Evolutionary conservation across 352 stramenopile genomes (phyloP), one percentile per base, ranked within the genome.

Genomic region (Chrysophaeum taylorii): DNA sequence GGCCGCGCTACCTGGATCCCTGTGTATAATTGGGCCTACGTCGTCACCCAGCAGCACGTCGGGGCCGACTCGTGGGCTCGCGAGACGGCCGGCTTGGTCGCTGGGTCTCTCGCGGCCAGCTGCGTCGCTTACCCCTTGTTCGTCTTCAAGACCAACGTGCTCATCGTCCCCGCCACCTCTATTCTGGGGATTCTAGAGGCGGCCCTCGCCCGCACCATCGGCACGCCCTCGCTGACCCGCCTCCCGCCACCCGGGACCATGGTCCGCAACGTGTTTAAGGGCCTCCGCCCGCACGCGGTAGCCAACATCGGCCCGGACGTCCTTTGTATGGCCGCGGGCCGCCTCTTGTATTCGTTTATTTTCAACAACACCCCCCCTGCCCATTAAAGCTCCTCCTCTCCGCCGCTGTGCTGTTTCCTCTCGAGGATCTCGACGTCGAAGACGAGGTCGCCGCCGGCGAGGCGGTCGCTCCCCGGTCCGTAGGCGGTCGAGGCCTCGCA

Each of bases 121-220:
- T 42, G 29, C 33, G 57, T 66, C 57, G 57, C 33, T n/a, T 66
- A 66, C 36, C 57, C 57, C 16, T 25, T 66, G 16, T 66, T 66
- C 57, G 33, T 66, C 33, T 66, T 66, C 57, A 66, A 66, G 57
- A 66, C 57, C 33, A 66, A 66, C 36, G 12, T 66, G 31, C 12
- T 66, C 1, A 31, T 66, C 33, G 4, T 7, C 33, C 18, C n/a
- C 18, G 48, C 48, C 5, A 31, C 48, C 5, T n/a, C n/a, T n/a
- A n/a, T n/a, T n/a, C n/a, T n/a, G n/a, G n/a, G n/a, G n/a, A n/a
- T n/a, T n/a, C n/a, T n/a, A n/a, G n/a, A n/a, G n/a, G n/a, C n/a
- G n/a, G n/a, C n/a, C n/a, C n/a, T n/a, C n/a, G 18, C 33, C 25
- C 18, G 25, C 9, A 23, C 18, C 25, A 33, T n/a, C 48, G 25